These are phyloP conservation scores for Aspergillus jensenii DNA, from an alignment of 2,329 filamentous ascomycete species.

Conservation along the genomic window DNA sequence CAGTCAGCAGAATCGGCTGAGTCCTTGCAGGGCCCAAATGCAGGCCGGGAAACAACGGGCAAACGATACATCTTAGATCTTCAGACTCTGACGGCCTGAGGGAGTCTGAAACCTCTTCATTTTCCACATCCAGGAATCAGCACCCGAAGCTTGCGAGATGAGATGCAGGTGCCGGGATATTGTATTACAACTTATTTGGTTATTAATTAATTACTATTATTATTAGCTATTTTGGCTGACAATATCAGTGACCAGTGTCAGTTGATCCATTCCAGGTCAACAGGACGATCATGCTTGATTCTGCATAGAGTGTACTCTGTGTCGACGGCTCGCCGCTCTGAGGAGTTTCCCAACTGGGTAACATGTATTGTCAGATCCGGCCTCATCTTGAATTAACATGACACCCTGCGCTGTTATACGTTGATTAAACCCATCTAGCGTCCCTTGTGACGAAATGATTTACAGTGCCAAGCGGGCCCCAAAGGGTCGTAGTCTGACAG, in stretches of 20 bases:
- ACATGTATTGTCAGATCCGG: background rate
- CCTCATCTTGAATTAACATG: background rate
- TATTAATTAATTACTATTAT: background rate
- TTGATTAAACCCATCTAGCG: background rate
- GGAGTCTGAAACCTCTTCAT: background rate
- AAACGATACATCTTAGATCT: conserved; percentile 8
- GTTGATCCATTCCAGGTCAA: background rate
- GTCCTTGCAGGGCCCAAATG: background rate
- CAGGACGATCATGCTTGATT: background rate
- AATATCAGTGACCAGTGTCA: background rate
- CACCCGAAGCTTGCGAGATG: background rate
- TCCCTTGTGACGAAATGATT: conserved; percentile 4
- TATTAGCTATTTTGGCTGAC: background rate
- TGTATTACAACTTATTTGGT: too few species aligned
- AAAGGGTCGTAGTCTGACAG: background rate
- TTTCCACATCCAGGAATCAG: background rate
- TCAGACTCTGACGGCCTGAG: background rate
- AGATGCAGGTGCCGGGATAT: background rate
- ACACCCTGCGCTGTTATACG: background rate
- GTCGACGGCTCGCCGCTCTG: background rate
- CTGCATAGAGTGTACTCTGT: background rate
- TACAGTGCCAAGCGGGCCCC: background rate
- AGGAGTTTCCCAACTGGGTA: background rate
- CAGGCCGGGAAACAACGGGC: background rate
- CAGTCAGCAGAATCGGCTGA: background rate